Evolutionary conservation across 768 basidiomycete genomes (phyloP).

Genomic region (Tylopilus felleus): DNA sequence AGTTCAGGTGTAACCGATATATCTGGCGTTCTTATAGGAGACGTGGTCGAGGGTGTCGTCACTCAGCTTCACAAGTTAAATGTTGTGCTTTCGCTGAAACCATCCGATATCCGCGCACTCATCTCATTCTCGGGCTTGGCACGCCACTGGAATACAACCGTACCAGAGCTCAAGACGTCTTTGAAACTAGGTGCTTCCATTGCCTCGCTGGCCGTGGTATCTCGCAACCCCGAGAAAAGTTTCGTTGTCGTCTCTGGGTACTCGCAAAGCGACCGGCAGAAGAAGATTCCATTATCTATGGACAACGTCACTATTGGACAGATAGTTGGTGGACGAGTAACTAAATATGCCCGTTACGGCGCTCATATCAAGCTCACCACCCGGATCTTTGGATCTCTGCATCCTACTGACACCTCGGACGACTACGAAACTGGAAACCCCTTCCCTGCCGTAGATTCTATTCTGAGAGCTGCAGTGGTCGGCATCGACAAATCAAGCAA

Average conservation of each 20-base stretch:
- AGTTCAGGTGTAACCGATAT: slow-evolving; percentile 55
- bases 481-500: slow-evolving; percentile 62
- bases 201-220: slow-evolving; percentile 81
- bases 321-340: slow-evolving; percentile 75
- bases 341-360: slow-evolving; percentile 66
- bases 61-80: slow-evolving; percentile 85
- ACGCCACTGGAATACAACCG: slow-evolving; percentile 64
- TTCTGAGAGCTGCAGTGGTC: slow-evolving; percentile 71
- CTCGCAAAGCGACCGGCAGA: slow-evolving; percentile 52
- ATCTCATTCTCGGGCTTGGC: slow-evolving; percentile 88
- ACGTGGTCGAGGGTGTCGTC: slow-evolving; percentile 67
- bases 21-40: slow-evolving; percentile 72
- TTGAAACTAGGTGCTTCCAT: slow-evolving; percentile 70
- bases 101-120: slow-evolving; percentile 69
- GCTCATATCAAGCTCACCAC: slow-evolving; percentile 73
- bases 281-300: slow-evolving; percentile 55
- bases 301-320: slow-evolving; percentile 71
- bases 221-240: slow-evolving; percentile 80
- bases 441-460: slow-evolving; percentile 59
- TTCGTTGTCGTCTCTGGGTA: slow-evolving; percentile 82
- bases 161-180: slow-evolving; percentile 58
- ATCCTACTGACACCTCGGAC: slow-evolving; percentile 80
- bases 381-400: slow-evolving; percentile 70
- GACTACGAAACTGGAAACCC: slow-evolving; percentile 60
- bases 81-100: slow-evolving; percentile 66